Evolutionary conservation across 148 eudicot species (phyloP), one percentile per base, ranked within the genome.

Genomic region (Spergularia marina): DNA sequence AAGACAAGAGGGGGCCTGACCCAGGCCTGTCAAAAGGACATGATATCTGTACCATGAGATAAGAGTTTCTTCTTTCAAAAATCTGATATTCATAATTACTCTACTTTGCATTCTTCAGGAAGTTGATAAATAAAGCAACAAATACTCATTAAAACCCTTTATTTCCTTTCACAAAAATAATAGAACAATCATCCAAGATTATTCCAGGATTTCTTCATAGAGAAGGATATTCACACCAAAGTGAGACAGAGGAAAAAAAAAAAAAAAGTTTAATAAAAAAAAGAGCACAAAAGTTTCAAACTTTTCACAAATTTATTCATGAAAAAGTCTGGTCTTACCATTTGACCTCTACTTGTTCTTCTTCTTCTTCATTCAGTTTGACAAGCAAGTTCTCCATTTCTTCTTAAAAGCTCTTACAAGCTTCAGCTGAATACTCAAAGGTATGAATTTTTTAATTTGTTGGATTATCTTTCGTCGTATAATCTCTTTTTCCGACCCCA

Each of bases 1-100:
- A 64, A 64, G 21, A 41, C 5, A 39, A 6, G 36, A 15, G 25
- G 68, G 75, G 77, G 65, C 74, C 69, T 65, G 76, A 64, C 80
- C 55, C 81, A 86, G 65, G 74, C 77, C 85, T 74, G 77, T 49
- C 65, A 76, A 65, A 83, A 87, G 89, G 85, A 84, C 90, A 86
- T 83, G 81, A 88, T 86, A 84, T 85, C 73, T 85, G 88, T 82
- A 76, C 86, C 79, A 71, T 69, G 61, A 78, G 64, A 60, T 68
- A 69, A 55, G 23, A 41, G 4, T 12, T 39, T 25, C 18, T 65
- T 73, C 77, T 78, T 74, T 81, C 83, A 86, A 73, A 44, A 80
- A 75, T 62, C 74, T 83, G 57, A 85, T 86, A 53, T 82, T 74
- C 55, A 62, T 62, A 11, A 65, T 30, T n/a, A 51, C 49, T 1